Evolutionary conservation across 1,139 yeast species (phyloP), one percentile per base, ranked within the genome.

Genomic region (Geotrichum citri-aurantii): DNA sequence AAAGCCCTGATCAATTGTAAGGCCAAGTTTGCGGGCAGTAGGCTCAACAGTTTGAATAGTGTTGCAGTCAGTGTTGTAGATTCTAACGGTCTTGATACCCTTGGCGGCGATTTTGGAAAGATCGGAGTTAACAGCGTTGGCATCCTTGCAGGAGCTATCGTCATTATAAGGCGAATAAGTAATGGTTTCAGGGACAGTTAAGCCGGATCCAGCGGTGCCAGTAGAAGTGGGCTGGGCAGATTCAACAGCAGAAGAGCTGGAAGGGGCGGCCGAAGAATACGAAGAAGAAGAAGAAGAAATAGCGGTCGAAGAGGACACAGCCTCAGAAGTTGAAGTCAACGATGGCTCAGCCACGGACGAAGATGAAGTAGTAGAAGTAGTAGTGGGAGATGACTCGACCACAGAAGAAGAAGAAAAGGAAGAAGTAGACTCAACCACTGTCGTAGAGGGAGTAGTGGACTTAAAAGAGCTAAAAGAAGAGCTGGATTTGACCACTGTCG

Each of bases 1-100:
- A 73, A 91, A 81, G 50, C 97, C 97, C 77, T 89, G 97, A 72
- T 88, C 86, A 56, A 91, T 83, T 52, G 75, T 82, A 56, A 91
- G 72, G 2, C 96, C 96, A 55, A 86, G 74, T 12, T 73, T 60
- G n/a, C 70, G 68, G 62, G 86, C 81, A 55, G 79, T 80, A 54
- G 93, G 88, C 65, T 84, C 79, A 48, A 90, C 83, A 2, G 86
- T 83, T 40, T 79, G 69, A 61, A 88, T 74, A 27, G 88, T 82
- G 69, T 82, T 78, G 76, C 97, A 91, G 71, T 91, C 97, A 59
- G 89, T 85, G 65, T 96, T 96, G 69, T 91, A 91, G 56, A 88
- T 73, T 76, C 97, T 83, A 59, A 91, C 75, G 55, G 79, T 79
- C 47, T 75, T 71, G 65, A 91, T 85, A 56, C 91, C 89, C 68